phyloP scores from a whole-genome alignment of 495 filamentous ascomycete genomes.

The Neurospora sp. region DNA sequence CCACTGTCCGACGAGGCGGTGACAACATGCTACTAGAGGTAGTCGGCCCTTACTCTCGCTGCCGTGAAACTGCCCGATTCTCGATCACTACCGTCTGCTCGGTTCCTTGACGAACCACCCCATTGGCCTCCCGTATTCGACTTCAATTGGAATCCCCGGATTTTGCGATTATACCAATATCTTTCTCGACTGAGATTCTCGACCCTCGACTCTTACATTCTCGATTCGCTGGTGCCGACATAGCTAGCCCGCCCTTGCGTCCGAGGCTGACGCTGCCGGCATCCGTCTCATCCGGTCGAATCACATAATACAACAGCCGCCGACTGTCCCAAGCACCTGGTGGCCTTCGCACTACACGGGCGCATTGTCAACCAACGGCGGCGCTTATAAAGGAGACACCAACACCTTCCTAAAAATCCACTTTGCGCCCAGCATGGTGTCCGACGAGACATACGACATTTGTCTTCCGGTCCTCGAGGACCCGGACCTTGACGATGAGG shows the following conservation, averaged over 20 bases:
- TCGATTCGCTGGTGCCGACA: neutral
- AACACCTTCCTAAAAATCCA: neutral
- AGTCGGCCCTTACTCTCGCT: slow-evolving; percentile 4
- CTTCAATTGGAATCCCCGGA: neutral
- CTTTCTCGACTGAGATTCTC: neutral
- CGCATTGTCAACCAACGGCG: neutral
- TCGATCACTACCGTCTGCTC: neutral
- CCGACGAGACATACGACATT: slow-evolving; percentile 83
- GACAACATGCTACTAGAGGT: slow-evolving; percentile 25
- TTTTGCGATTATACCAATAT: neutral
- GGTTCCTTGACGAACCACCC: slow-evolving; percentile 1
- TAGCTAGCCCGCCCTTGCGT: neutral
- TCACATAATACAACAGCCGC: neutral
- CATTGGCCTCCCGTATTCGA: neutral
- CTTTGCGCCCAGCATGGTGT: slow-evolving; percentile 55
- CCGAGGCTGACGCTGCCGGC: neutral
- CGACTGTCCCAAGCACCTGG: neutral
- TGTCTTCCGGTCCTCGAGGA: slow-evolving; percentile 86
- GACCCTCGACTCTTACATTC: neutral
- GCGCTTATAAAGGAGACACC: neutral
- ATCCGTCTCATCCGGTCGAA: neutral
- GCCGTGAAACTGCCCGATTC: slow-evolving; percentile 8
- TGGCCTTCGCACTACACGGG: slow-evolving; percentile 3
- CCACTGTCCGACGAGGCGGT: slow-evolving; percentile 7
- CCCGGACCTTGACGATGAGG: slow-evolving; percentile 75